Conservation (phyloP, 2,329 filamentous ascomycete genomes). For the Aspergillus sp. region DNA sequence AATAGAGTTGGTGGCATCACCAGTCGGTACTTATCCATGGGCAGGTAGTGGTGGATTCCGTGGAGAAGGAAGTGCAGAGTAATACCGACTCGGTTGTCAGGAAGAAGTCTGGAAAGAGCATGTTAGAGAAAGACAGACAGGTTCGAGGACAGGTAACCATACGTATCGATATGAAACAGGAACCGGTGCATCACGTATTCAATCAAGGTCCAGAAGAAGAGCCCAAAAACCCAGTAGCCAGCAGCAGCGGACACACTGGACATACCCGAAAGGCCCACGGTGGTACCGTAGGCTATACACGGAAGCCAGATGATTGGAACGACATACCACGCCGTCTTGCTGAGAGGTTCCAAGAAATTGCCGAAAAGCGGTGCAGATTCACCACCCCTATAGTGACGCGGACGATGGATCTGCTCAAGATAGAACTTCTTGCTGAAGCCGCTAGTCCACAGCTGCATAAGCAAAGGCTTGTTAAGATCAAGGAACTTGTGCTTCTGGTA, state of each 20-base stretch:
- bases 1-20: constrained; percentile 96
- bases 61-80: constrained; percentile 90
- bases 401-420: constrained; percentile 89
- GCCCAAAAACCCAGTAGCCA: constrained; percentile 62
- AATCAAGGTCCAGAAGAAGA: constrained; percentile 78
- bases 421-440: constrained; percentile 96
- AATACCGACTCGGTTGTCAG: constrained; percentile 81
- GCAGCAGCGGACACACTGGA: constrained; percentile 42
- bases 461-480: constrained; percentile 74
- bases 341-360: constrained; percentile 97
- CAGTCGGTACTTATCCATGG: constrained; percentile 96
- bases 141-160: constrained; percentile 35
- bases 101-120: constrained; percentile 59
- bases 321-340: constrained; percentile 90
- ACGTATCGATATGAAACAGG: constrained; percentile 90
- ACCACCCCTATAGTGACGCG: constrained; percentile 90
- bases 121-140: constrained; percentile 13
- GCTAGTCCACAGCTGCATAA: constrained; percentile 81
- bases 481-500: constrained; percentile 92
- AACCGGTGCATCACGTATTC: constrained; percentile 87
- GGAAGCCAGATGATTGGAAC: constrained; percentile 81
- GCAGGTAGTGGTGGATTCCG: constrained; percentile 94
- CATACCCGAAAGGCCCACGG: constrained; percentile 58
- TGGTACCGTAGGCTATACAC: constrained; percentile 65
- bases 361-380: constrained; percentile 90